phyloP scores from a whole-genome alignment of 495 filamentous ascomycete species.

The Tuber indicum region DNA sequence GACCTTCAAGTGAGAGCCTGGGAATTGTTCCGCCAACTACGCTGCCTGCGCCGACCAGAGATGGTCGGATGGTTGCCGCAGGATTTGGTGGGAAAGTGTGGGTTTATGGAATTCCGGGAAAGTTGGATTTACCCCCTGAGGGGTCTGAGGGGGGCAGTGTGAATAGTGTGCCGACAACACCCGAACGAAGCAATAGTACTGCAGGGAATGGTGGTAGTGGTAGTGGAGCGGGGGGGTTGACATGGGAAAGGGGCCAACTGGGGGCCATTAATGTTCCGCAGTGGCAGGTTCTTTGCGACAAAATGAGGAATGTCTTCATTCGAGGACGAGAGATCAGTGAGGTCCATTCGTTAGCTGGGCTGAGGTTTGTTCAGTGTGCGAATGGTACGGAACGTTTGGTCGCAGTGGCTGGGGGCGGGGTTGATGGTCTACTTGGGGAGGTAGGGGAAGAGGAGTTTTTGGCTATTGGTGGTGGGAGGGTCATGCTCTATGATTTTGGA shows the following conservation, averaged over 20 bases:
- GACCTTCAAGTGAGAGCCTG: constrained; percentile 49
- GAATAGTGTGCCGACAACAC: constrained; percentile 21
- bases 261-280: constrained; percentile 49
- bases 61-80: constrained; percentile 67
- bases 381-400: constrained; percentile 57
- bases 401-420: constrained; percentile 68
- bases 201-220: constrained; percentile 28
- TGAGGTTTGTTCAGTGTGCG: constrained; percentile 57
- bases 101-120: constrained; percentile 73
- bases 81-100: constrained; percentile 71
- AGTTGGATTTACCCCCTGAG: constrained; percentile 53
- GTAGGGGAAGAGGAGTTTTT: constrained; percentile 70
- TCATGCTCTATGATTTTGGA: constrained; percentile 72
- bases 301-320: constrained; percentile 58
- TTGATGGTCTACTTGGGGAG: constrained; percentile 52
- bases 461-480: constrained; percentile 71
- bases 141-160: constrained; percentile 24
- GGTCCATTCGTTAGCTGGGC: constrained; percentile 52
- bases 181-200: constrained; percentile 41
- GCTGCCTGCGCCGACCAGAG: constrained; percentile 58
- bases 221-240: constrained; percentile 41
- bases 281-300: constrained; percentile 64
- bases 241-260: constrained; percentile 39
- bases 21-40: constrained; percentile 56
- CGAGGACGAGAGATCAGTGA: constrained; percentile 54